These are phyloP conservation scores for Plectranthus barbatus DNA, from an alignment of 257 asterid genomes.

Conservation along the genomic window DNA sequence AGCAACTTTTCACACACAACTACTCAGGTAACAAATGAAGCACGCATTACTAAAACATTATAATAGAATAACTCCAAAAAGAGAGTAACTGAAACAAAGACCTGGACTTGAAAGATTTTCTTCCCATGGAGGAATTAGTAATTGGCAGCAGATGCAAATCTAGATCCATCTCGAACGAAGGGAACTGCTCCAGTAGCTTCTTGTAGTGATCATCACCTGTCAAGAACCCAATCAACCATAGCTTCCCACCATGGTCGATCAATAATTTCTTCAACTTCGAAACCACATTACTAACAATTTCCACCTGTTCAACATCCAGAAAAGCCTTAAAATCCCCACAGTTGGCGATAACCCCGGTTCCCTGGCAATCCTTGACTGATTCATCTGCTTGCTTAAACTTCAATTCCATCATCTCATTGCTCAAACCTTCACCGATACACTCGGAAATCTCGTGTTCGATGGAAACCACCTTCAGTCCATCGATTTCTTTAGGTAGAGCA, in stretches of 20 bases:
- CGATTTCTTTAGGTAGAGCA: constrained; percentile 46
- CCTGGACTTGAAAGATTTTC: constrained; percentile 49
- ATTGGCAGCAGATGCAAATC: constrained; percentile 80
- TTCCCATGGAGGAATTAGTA: constrained; percentile 49
- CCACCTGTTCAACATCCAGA: constrained; percentile 37
- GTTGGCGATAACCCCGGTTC: constrained; percentile 44
- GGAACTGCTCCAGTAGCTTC: constrained; percentile 49
- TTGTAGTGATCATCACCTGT: constrained; percentile 44
- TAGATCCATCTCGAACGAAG: constrained; percentile 57
- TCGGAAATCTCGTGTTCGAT: constrained; percentile 47
- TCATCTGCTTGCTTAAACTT: constrained; percentile 48
- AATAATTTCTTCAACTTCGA: constrained; percentile 44
- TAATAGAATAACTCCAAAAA: background rate
- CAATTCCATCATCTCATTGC: constrained; percentile 35
- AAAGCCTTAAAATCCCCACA: constrained; percentile 65
- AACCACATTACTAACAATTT: constrained; percentile 35
- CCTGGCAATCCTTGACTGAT: constrained; percentile 29
- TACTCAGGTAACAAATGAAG: too few relatives aligned
- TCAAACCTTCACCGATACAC: constrained; percentile 30
- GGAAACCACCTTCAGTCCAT: constrained; percentile 37
- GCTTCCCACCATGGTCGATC: constrained; percentile 31
- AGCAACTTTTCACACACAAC: constrained; percentile 8
- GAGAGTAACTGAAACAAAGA: background rate
- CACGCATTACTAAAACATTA: constrained; percentile 11
- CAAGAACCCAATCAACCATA: constrained; percentile 70